Base-by-base conservation (phyloP, 1,284 basidiomycete species). In the Sphagnurus paluster region DNA sequence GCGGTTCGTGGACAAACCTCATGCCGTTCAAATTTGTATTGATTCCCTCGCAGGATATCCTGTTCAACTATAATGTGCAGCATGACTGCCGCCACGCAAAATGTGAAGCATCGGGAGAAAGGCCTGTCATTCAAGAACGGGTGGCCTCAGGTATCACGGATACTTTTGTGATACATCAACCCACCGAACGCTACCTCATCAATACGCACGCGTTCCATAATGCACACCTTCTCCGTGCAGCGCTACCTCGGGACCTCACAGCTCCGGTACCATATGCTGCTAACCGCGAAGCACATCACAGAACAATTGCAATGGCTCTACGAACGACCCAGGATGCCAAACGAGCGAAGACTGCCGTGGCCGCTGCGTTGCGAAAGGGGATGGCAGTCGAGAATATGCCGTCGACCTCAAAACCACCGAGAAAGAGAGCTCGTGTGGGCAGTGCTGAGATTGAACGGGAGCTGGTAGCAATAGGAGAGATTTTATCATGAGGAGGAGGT, bases 181-280 rank as follows among this genome's bases (percentile, higher is more conserved):
- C 43, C 1, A 7, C 51, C 8, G 55, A 60, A 1, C 45, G 45
- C 4, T 66, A 50, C 47, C 28, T 67, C 13, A 58, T 69, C 41
- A 69, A 69, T 36, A 61, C 56, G 1, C 58, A 64, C 50, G 60
- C 64, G 17, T 55, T 68, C 28, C 66, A 68, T 45, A 68, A 67
- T 50, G 61, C 64, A 23, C 61, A 63, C 39, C 56, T 59, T 5
- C 23, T 67, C 23, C 55, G 62, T 0, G 39, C 29, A 53, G 58
- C 43, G 61, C 69, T 46, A 64, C 76, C 32, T 64, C 72, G 37
- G 64, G 67, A 25, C 67, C 76, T 47, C 68, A 74, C 48, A 71
- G 71, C 30, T 65, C 79, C 45, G 3, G 54, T 57, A 4, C 54
- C 53, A 2, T 40, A 48, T 48, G 13, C 34, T 40, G 20, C 19